These are phyloP conservation scores for Dendrobium catenatum DNA, from an alignment of 106 monocot species.

Conservation along the genomic window DNA sequence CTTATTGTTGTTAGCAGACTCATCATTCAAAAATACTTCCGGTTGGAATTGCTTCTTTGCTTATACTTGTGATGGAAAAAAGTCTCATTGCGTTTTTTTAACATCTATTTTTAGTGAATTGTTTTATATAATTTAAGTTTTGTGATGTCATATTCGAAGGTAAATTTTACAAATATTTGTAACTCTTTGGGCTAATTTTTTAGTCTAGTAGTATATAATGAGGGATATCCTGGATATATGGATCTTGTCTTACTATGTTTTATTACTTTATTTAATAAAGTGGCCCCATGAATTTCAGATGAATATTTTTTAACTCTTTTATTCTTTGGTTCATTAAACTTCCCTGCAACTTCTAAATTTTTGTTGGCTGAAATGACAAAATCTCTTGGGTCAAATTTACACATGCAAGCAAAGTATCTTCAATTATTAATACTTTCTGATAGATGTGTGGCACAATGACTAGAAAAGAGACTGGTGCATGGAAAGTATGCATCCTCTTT, in stretches of 20 bases:
- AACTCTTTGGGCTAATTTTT: neutral
- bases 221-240: neutral
- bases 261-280: neutral
- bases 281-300: neutral
- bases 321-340: neutral
- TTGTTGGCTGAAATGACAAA: neutral
- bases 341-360: neutral
- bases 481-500: neutral
- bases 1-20: neutral
- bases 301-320: neutral
- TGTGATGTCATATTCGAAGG: neutral
- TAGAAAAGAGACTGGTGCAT: neutral
- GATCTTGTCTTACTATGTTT: neutral
- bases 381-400: neutral
- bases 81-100: neutral
- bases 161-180: neutral
- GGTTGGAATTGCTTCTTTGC: neutral
- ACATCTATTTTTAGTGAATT: neutral
- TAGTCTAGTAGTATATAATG: neutral
- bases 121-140: neutral
- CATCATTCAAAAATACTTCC: neutral
- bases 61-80: neutral
- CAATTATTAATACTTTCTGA: neutral
- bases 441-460: neutral
- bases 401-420: neutral